Evolutionary conservation across 73 alveolate species (phyloP).

Genomic region (Symbiodinium natans): DNA sequence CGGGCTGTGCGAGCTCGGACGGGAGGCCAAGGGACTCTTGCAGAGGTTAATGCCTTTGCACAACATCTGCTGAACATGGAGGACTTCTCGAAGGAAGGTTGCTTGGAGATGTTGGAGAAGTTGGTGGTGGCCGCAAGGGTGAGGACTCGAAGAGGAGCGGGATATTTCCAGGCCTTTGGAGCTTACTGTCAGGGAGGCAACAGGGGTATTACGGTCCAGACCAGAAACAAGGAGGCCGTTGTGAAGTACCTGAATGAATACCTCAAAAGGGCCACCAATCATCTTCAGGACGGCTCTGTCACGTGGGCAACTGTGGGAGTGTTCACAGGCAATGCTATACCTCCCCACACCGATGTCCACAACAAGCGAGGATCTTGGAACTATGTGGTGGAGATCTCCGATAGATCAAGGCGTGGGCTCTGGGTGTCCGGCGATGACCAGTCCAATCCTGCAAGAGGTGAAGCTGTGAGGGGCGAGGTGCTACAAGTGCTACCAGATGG

Average conservation of each 20-base stretch:
- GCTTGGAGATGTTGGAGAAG: no score
- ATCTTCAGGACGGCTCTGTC: neutral
- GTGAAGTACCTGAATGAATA: neutral
- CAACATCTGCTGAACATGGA: no score
- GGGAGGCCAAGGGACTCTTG: no score
- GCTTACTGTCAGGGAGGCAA: no score
- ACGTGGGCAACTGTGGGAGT: neutral
- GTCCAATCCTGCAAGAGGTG: neutral
- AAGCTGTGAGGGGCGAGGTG: neutral
- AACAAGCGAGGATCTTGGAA: neutral
- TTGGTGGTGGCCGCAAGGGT: no score
- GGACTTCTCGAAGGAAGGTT: no score
- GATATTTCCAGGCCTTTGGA: no score
- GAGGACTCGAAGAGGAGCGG: no score
- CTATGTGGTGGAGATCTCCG: neutral
- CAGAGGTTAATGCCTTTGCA: no score
- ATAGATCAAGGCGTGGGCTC: neutral
- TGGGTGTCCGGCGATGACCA: neutral
- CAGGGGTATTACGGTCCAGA: no score
- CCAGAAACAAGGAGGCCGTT: no score
- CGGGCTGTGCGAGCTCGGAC: no score
- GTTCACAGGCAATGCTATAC: neutral
- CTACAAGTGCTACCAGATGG: neutral
- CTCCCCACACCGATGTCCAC: neutral
- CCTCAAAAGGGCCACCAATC: neutral